Evolutionary conservation across 768 basidiomycete species (phyloP).

Genomic region (Pisolithus albus): DNA sequence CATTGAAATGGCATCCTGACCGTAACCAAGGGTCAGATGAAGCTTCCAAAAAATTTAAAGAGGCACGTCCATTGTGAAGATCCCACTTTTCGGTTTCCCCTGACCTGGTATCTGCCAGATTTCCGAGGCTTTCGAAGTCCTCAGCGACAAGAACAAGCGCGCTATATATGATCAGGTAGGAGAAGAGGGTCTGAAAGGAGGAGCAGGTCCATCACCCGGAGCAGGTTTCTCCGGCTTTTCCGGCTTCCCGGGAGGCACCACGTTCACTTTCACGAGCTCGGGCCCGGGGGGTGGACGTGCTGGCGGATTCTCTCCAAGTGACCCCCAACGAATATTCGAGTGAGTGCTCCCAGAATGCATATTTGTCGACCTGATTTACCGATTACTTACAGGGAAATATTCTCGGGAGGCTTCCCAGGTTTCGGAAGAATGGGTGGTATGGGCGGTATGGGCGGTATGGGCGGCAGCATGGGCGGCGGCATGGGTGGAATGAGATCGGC

Average conservation of each 20-base stretch:
- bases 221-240: constrained; percentile 38
- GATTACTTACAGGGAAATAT: constrained; percentile 46
- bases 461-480: constrained; percentile 21
- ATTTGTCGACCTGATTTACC: neutral
- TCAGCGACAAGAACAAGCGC: constrained; percentile 82
- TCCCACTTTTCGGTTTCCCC: no score
- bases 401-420: constrained; percentile 32
- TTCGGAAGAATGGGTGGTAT: constrained; percentile 34
- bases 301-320: constrained; percentile 64
- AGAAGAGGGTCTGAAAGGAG: constrained; percentile 87
- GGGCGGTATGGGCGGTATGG: constrained; percentile 35
- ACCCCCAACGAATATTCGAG: constrained; percentile 89
- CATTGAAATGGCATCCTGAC: constrained; percentile 94
- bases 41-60: constrained; percentile 86
- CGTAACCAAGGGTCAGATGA: constrained; percentile 82
- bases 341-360: constrained; percentile 33
- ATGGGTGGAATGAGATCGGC: constrained; percentile 22
- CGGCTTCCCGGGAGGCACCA: constrained; percentile 42
- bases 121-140: constrained; percentile 93
- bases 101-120: constrained; percentile 40
- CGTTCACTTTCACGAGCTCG: constrained; percentile 50
- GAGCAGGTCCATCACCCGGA: constrained; percentile 49
- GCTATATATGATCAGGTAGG: constrained; percentile 89
- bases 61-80: constrained; percentile 40
- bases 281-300: constrained; percentile 28